Percentiles rank a stretch among this genome's conserved stretches.
Conservation (phyloP, 176 grass and related monocot species). For the Puya raimondii region DNA sequence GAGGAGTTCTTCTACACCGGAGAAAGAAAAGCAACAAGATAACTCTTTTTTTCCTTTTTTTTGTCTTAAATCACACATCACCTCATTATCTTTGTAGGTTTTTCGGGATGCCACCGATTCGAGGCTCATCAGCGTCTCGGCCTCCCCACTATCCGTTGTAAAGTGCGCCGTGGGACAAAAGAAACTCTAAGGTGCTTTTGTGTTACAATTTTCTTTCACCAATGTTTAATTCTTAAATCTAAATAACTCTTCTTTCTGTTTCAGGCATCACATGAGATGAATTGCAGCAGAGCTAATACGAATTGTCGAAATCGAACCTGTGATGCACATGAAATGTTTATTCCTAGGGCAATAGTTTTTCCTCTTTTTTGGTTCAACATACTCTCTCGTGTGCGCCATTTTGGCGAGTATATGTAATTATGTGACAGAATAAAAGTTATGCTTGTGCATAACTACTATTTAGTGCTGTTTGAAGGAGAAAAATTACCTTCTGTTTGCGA, state of each 20-base stretch:
- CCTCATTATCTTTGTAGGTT: conserved; percentile 41
- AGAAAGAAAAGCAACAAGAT: background rate
- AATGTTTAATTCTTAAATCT: background rate
- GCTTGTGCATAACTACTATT: no score
- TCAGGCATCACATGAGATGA: conserved; percentile 81
- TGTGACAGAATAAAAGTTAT: no score
- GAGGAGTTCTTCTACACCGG: conserved; percentile 1
- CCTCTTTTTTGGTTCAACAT: no score
- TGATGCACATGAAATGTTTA: no score
- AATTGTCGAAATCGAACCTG: no score
- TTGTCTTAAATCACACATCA: background rate
- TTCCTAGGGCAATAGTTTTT: no score
- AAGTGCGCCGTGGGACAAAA: conserved; percentile 77
- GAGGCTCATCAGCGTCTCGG: conserved; percentile 90
- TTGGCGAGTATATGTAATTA: no score
- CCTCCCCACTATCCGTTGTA: conserved; percentile 80
- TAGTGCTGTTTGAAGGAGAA: no score
- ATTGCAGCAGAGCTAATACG: background rate
- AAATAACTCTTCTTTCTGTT: conserved; percentile 6
- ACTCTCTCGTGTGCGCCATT: no score
- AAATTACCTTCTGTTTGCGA: no score
- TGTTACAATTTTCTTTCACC: background rate
- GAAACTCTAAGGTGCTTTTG: conserved; percentile 62
- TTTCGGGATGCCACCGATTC: conserved; percentile 91
- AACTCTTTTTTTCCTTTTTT: background rate